A percentile compares a stretch with the other conserved stretches of the same genome.
Conservation (phyloP, 139 green algal species). For the Pseudopediastrum boryanum region DNA sequence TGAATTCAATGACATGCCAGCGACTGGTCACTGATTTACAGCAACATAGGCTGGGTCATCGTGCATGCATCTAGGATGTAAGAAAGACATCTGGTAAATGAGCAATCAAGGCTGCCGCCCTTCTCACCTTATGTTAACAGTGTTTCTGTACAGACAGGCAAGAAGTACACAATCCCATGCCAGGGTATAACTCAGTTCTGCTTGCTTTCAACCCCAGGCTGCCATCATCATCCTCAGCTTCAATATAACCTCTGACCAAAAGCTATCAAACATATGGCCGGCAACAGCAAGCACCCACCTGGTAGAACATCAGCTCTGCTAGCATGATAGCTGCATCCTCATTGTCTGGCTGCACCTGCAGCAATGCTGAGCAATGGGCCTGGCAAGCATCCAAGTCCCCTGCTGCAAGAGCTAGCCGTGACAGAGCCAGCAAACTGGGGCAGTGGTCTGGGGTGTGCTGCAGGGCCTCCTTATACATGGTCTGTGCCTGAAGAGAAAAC, state of each 20-base stretch:
- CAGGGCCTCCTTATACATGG: conserved; percentile 62
- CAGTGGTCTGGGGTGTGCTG: conserved; percentile 50
- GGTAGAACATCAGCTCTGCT: conserved; percentile 81
- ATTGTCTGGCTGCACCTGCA: conserved; percentile 72
- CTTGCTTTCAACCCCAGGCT: neutral
- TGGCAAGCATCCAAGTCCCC: conserved; percentile 45
- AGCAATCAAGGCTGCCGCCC: no score
- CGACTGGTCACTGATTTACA: no score
- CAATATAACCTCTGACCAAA: neutral
- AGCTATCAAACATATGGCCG: neutral
- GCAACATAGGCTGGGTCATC: no score
- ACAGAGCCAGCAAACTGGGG: conserved; percentile 54
- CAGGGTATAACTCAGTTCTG: no score
- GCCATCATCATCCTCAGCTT: neutral
- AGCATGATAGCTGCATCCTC: conserved; percentile 79
- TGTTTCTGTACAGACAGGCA: no score
- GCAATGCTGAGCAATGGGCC: conserved; percentile 60
- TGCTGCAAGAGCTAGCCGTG: conserved; percentile 59
- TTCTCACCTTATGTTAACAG: no score
- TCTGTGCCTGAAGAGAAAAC: conserved; percentile 59
- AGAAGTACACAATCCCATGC: no score
- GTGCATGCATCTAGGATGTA: no score
- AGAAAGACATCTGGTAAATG: no score
- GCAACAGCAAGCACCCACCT: conserved; percentile 40
- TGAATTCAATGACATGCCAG: no score